phyloP scores from a whole-genome alignment of 139 green algal species.

The Parachlorella kessleri region DNA sequence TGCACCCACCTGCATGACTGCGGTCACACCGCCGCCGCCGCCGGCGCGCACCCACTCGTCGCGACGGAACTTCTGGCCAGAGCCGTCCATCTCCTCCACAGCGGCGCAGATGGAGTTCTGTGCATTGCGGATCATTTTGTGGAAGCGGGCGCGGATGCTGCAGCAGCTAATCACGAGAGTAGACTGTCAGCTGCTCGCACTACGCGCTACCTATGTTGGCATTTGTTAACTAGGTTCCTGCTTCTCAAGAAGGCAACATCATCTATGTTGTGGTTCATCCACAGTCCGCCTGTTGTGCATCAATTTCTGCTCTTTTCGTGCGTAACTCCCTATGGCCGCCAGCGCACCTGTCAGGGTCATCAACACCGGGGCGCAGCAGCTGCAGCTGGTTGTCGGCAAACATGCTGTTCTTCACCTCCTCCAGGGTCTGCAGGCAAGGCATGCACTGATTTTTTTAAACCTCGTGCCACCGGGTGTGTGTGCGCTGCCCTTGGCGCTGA shows the following conservation, averaged over 20 bases:
- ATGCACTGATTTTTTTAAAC: no score
- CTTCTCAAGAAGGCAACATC: no score
- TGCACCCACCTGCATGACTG: constrained; percentile 84
- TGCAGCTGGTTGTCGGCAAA: not conserved
- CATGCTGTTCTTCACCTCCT: not conserved
- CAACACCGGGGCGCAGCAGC: constrained; percentile 66
- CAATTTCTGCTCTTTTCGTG: no score
- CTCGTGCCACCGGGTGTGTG: no score
- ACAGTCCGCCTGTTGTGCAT: no score
- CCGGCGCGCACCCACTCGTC: constrained; percentile 89
- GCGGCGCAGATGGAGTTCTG: constrained; percentile 91
- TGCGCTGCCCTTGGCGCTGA: no score
- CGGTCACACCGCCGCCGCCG: constrained; percentile 93
- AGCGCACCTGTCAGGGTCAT: constrained; percentile 60
- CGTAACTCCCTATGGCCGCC: no score
- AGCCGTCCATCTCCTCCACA: constrained; percentile 88
- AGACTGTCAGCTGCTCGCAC: no score
- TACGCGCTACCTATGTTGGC: no score
- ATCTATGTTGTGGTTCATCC: no score
- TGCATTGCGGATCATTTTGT: constrained; percentile 34
- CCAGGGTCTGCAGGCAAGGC: not conserved
- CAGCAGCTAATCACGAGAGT: no score
- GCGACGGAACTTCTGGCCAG: constrained; percentile 73
- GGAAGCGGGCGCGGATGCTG: constrained; percentile 65
- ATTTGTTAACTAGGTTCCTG: no score